These are phyloP conservation scores for Sarocladium oryzae DNA, from an alignment of 2,329 filamentous ascomycete genomes.

Conservation along the genomic window DNA sequence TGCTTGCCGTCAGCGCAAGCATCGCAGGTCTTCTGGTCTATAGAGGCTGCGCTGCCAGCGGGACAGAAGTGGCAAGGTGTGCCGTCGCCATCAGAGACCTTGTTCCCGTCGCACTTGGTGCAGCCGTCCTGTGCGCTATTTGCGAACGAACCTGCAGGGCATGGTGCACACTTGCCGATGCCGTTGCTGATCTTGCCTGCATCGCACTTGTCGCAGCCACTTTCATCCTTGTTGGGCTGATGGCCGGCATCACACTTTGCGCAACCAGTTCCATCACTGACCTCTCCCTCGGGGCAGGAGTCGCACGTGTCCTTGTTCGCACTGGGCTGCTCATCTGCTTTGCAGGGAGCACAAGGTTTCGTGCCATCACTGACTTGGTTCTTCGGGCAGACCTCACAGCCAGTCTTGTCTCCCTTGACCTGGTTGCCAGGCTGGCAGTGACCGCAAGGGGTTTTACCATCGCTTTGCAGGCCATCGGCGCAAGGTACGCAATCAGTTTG, in stretches of 20 bases:
- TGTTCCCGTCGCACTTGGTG: background rate
- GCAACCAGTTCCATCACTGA: background rate
- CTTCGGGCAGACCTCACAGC: background rate
- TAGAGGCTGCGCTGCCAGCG: background rate
- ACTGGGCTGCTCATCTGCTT: background rate
- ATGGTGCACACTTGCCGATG: conserved; percentile 2
- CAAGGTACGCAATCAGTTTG: background rate
- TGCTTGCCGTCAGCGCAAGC: background rate
- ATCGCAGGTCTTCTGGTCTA: background rate
- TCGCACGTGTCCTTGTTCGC: background rate
- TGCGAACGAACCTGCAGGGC: background rate
- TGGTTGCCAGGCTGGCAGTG: background rate
- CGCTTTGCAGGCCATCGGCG: background rate
- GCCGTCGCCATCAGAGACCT: conserved; percentile 1
- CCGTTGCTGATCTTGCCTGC: background rate
- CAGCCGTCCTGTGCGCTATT: background rate
- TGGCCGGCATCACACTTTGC: background rate
- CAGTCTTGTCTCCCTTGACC: background rate
- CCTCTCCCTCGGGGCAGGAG: background rate
- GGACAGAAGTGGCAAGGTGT: background rate
- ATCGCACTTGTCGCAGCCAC: background rate
- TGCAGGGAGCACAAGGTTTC: background rate
- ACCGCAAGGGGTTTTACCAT: background rate
- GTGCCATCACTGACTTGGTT: background rate
- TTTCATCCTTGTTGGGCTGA: background rate